Evolutionary conservation across 441 rosid genomes (phyloP), one percentile per base, ranked within the genome.

Genomic region (Dalechampia spathulata): DNA sequence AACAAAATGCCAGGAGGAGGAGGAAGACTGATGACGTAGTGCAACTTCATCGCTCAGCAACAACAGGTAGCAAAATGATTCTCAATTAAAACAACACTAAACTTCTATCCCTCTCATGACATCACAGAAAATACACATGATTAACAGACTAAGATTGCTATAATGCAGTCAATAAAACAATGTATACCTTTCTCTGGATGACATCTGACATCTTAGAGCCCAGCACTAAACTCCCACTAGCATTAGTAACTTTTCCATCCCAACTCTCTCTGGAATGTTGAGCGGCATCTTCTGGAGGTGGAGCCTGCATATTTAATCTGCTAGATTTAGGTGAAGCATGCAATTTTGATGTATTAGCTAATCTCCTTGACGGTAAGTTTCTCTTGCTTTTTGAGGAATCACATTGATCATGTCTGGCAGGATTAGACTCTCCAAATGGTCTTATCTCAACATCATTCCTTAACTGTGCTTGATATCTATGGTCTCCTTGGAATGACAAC

Each of bases 151-250:
- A 34, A 19, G 39, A 36, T 28, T 27, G 14, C 40, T 14, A 65
- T 47, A 58, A 37, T 47, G 20, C 28, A 41, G 15, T 21, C 20
- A 49, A 42, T 16, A 25, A 19, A 28, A 46, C 23, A n/a, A 21
- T 20, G 19, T 82, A 65, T 81, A 94, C 99, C 96, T 86, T 83
- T 76, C 86, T 86, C 67, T 86, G 99, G 64, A 90, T 72, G 61
- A 58, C 67, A 57, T 85, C 96, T 44, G 99, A 78, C 90, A 90
- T 82, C 83, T 78, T 80, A 34, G 72, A 58, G 53, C 80, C 85
- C 64, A 72, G 56, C 63, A 68, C 69, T 62, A 82, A 77, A 61
- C 76, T 69, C 55, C 90, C 87, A 51, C 75, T 58, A 37, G 82
- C 60, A 70, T 74, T 85, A 39, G 72, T 58, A 28, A 57, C 60